These are phyloP conservation scores for Lepidium didymum DNA, from an alignment of 345 rosid genomes.

Conservation along the genomic window DNA sequence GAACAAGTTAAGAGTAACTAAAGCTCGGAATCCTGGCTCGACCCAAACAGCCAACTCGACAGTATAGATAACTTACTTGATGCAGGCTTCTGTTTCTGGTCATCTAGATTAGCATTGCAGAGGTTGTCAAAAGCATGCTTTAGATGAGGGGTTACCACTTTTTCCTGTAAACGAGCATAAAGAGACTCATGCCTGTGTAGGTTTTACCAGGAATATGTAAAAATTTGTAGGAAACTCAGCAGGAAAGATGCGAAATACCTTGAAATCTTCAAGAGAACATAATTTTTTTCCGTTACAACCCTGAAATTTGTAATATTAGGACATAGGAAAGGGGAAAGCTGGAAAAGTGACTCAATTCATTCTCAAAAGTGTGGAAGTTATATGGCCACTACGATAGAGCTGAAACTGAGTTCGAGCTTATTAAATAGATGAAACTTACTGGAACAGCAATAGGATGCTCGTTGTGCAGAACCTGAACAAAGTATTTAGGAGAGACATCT, in stretches of 20 bases:
- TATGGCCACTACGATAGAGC: background rate
- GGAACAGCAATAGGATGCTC: slow-evolving; percentile 76
- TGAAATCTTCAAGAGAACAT: slow-evolving; percentile 76
- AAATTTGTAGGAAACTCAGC: background rate
- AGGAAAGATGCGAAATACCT: slow-evolving; percentile 39
- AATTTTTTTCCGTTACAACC: slow-evolving; percentile 66
- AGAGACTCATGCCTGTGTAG: background rate
- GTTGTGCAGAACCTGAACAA: slow-evolving; percentile 81
- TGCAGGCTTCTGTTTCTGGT: slow-evolving; percentile 29
- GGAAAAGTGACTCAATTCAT: background rate
- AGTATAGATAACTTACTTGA: slow-evolving; percentile 38
- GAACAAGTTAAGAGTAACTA: slow-evolving; percentile 2
- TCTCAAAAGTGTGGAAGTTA: background rate
- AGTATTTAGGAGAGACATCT: slow-evolving; percentile 59
- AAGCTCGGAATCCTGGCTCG: slow-evolving; percentile 28
- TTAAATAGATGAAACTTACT: slow-evolving; percentile 36
- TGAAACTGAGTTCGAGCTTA: background rate
- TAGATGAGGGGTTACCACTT: slow-evolving; percentile 68
- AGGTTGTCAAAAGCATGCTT: slow-evolving; percentile 63
- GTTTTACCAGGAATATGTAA: background rate
- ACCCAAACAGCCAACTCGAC: slow-evolving; percentile 46
- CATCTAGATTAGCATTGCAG: slow-evolving; percentile 43
- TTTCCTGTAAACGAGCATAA: slow-evolving; percentile 37
- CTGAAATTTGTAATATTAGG: slow-evolving; percentile 28
- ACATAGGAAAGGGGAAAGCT: background rate